A percentile compares a stretch with the other conserved stretches of the same genome.
Conservation (phyloP, 2,329 filamentous ascomycete genomes). For the Fusarium nisikadoi region DNA sequence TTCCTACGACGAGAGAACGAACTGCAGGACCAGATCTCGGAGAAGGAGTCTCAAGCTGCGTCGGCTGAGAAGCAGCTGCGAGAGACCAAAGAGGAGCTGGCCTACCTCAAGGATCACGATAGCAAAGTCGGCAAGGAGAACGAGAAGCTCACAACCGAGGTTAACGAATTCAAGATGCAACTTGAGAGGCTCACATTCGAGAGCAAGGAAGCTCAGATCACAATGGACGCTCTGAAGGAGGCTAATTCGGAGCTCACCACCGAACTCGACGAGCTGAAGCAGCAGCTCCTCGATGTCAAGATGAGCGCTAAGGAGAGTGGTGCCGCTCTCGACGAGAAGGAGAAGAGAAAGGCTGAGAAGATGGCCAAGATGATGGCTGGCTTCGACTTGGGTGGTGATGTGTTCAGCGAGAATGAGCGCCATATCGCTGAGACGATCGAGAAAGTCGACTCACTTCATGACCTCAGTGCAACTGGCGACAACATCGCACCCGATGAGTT, state of each 20-base stretch:
- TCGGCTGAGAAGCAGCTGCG: constrained; percentile 82
- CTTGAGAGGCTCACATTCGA: constrained; percentile 95
- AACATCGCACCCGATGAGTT: constrained; percentile 84
- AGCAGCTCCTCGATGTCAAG: constrained; percentile 93
- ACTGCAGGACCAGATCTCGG: constrained; percentile 93
- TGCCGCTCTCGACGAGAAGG: constrained; percentile 93
- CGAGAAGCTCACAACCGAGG: constrained; percentile 83
- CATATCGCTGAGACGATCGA: constrained; percentile 86
- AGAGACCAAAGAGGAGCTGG: constrained; percentile 87
- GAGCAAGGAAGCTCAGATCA: constrained; percentile 95
- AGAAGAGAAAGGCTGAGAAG: constrained; percentile 97
- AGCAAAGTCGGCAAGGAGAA: constrained; percentile 88
- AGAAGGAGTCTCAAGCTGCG: constrained; percentile 86
- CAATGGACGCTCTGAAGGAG: constrained; percentile 97
- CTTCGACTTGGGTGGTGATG: constrained; percentile 91
- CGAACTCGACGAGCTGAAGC: constrained; percentile 94
- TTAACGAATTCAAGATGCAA: constrained; percentile 96
- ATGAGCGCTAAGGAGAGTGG: constrained; percentile 96
- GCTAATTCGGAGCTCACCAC: constrained; percentile 91
- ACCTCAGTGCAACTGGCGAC: constrained; percentile 81
- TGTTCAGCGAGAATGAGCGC: constrained; percentile 93
- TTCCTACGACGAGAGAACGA: constrained; percentile 96
- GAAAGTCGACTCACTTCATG: constrained; percentile 81
- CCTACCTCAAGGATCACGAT: constrained; percentile 86
- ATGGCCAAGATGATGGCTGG: constrained; percentile 99